Evolutionary conservation across 148 eudicot species (phyloP).

Genomic region (Diospyros lotus): DNA sequence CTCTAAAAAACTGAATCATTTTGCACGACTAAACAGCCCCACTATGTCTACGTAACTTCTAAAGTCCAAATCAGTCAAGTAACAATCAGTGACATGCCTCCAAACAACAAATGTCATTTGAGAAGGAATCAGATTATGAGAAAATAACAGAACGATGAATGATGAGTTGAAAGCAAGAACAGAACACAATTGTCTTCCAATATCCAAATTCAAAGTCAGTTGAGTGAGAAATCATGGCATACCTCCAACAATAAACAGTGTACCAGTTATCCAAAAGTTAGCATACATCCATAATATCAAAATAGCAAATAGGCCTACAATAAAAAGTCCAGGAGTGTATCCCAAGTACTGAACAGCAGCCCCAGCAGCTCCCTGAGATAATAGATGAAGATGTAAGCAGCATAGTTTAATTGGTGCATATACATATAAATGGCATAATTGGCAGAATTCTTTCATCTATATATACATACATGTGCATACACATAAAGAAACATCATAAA

Average conservation of each 20-base stretch:
- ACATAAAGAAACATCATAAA: too few relatives aligned
- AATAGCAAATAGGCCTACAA: slow-evolving; percentile 90
- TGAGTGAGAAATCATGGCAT: slow-evolving; percentile 23
- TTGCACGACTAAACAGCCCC: too few relatives aligned
- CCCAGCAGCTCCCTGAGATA: slow-evolving; percentile 87
- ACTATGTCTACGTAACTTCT: too few relatives aligned
- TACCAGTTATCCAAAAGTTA: slow-evolving; percentile 94
- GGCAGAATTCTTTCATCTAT: background rate
- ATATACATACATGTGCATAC: background rate
- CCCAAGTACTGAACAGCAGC: slow-evolving; percentile 89
- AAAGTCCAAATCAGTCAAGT: too few relatives aligned
- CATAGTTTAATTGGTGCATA: background rate
- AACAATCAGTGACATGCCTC: too few relatives aligned
- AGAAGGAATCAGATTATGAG: background rate
- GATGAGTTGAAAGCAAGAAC: background rate
- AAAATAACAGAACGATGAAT: background rate
- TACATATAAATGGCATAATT: background rate
- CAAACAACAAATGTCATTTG: background rate
- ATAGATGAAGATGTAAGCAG: slow-evolving; percentile 23
- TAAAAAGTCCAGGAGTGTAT: slow-evolving; percentile 93
- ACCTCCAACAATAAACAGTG: slow-evolving; percentile 94
- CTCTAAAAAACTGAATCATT: too few relatives aligned
- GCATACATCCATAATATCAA: slow-evolving; percentile 94
- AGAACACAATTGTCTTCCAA: background rate
- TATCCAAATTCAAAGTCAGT: background rate